Conservation (phyloP, 768 basidiomycete species). For the Asterophora parasitica region DNA sequence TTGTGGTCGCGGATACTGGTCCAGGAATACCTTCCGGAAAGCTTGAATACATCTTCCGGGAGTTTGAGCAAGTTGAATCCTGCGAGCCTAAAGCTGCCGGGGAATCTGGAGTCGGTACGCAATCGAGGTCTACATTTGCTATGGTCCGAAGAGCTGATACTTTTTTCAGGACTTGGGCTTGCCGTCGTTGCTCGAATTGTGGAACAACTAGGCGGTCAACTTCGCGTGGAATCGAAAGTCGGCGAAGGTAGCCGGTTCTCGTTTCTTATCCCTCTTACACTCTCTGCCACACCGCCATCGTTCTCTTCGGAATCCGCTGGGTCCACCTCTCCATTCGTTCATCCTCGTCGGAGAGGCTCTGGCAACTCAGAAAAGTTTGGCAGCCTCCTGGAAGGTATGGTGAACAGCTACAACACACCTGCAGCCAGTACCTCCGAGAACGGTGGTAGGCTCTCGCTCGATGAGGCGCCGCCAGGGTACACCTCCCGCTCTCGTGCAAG, state of each 20-base stretch:
- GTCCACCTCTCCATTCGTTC: constrained; percentile 20
- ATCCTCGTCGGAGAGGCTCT: constrained; percentile 24
- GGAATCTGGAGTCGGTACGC: constrained; percentile 44
- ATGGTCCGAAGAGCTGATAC: not conserved
- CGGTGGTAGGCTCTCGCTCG: not conserved
- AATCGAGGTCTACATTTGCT: not conserved
- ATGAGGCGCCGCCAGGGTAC: not conserved
- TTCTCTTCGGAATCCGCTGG: constrained; percentile 15
- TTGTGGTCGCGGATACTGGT: constrained; percentile 68
- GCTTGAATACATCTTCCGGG: constrained; percentile 72
- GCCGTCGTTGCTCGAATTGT: constrained; percentile 81
- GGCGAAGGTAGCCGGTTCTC: constrained; percentile 68
- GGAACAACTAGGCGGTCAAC: constrained; percentile 72
- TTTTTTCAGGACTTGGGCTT: constrained; percentile 54
- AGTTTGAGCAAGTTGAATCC: constrained; percentile 73
- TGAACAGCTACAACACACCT: constrained; percentile 26
- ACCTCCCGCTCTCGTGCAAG: not conserved
- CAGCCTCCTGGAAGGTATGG: constrained; percentile 45
- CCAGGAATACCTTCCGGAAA: constrained; percentile 63
- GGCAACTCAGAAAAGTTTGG: constrained; percentile 33
- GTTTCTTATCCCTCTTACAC: constrained; percentile 59
- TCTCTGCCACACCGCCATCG: constrained; percentile 23
- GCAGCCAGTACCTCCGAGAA: constrained; percentile 6
- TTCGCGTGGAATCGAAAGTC: constrained; percentile 71
- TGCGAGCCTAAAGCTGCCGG: constrained; percentile 31